These are phyloP conservation scores for Bathelium albidoporum DNA, from an alignment of 495 filamentous ascomycete genomes.

Conservation along the genomic window DNA sequence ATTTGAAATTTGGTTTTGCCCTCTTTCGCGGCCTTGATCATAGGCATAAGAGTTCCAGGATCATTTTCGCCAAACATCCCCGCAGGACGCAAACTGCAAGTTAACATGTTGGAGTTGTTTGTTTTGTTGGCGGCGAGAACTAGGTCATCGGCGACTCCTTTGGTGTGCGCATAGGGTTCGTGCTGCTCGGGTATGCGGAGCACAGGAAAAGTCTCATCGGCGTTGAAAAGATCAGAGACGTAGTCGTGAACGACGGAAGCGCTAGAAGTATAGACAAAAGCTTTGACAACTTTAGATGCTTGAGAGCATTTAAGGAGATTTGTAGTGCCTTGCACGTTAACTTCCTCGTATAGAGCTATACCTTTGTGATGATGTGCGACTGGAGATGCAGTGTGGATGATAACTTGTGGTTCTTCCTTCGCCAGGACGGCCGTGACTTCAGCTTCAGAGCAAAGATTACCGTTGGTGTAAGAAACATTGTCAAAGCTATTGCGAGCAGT, in stretches of 20 bases:
- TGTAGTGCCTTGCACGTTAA: conserved; percentile 89
- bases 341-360: conserved; percentile 57
- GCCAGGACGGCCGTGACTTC: conserved; percentile 9
- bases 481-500: conserved; percentile 1
- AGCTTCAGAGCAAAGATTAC: not conserved
- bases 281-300: conserved; percentile 63
- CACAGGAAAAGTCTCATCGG: conserved; percentile 77
- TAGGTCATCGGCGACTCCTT: conserved; percentile 74
- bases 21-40: conserved; percentile 24
- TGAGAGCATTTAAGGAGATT: conserved; percentile 66
- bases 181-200: conserved; percentile 58
- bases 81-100: conserved; percentile 71
- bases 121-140: conserved; percentile 70
- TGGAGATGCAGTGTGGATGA: conserved; percentile 78
- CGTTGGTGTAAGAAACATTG: conserved; percentile 1
- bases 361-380: conserved; percentile 10
- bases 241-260: conserved; percentile 80
- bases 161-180: conserved; percentile 69
- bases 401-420: conserved; percentile 63
- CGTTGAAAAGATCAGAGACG: conserved; percentile 70
- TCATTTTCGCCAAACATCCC: conserved; percentile 86
- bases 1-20: conserved; percentile 72
- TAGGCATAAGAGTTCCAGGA: conserved; percentile 18
- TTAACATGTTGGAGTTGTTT: conserved; percentile 45
- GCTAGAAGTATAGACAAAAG: conserved; percentile 88